Evolutionary conservation across 2,329 filamentous ascomycete genomes (phyloP).

Genomic region (Exserohilum rostratum): DNA sequence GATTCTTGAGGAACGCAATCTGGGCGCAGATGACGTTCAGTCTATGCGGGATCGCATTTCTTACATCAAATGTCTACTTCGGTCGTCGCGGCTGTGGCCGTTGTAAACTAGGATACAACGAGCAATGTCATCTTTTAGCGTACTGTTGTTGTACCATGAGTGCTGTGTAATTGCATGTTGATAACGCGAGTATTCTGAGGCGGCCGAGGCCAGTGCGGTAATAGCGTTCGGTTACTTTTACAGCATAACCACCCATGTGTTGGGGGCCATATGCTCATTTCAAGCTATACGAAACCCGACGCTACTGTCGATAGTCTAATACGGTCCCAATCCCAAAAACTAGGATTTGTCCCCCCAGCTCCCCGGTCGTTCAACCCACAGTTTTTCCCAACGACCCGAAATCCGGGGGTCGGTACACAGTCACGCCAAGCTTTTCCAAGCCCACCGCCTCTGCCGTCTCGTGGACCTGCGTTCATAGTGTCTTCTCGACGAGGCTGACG

Average conservation of each 20-base stretch:
- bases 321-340: too few species aligned
- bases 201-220: too few species aligned
- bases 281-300: too few species aligned
- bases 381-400: neutral
- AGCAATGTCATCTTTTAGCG: too few species aligned
- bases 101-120: neutral
- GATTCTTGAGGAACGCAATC: slow-evolving; percentile 1
- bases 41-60: slow-evolving; percentile 3
- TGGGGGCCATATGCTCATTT: too few species aligned
- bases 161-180: too few species aligned
- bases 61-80: neutral
- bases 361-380: neutral
- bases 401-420: neutral
- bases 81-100: neutral
- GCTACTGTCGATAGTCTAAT: too few species aligned
- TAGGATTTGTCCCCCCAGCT: too few species aligned
- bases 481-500: neutral
- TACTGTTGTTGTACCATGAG: too few species aligned
- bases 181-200: too few species aligned
- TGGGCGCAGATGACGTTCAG: neutral
- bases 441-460: neutral
- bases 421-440: neutral
- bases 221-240: too few species aligned
- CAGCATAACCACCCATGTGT: too few species aligned
- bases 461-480: neutral